phyloP scores from a whole-genome alignment of 352 stramenopile species.

The Thraustochytrium striatum region DNA sequence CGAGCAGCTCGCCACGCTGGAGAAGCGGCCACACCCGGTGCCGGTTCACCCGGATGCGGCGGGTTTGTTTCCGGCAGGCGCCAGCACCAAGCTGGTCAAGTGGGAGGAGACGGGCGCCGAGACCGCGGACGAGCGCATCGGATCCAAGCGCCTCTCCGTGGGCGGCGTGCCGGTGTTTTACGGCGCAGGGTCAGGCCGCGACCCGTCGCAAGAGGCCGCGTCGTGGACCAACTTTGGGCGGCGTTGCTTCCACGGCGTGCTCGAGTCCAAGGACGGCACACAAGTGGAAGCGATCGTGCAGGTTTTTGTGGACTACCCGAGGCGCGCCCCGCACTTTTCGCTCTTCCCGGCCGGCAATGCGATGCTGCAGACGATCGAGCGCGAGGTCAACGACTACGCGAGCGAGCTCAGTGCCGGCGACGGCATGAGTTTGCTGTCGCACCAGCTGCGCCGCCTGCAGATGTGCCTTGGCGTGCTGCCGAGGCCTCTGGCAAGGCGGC shows the following conservation, averaged over 20 bases:
- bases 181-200: not conserved
- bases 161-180: constrained; percentile 27
- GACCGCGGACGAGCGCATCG: constrained; percentile 21
- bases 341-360: constrained; percentile 10
- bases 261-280: constrained; percentile 1
- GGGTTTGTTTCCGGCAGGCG: constrained; percentile 10
- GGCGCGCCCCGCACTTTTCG: constrained; percentile 46
- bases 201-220: not conserved
- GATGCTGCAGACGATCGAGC: constrained; percentile 14
- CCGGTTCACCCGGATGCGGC: constrained; percentile 23
- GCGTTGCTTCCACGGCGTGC: constrained; percentile 32
- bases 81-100: constrained; percentile 5
- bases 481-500: not conserved
- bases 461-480: constrained; percentile 44
- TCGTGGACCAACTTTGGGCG: constrained; percentile 34
- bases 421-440: constrained; percentile 26
- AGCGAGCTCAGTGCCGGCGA: constrained; percentile 31
- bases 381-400: constrained; percentile 43
- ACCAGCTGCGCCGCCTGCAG: constrained; percentile 41
- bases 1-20: constrained; percentile 31
- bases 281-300: constrained; percentile 26
- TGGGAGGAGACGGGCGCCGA: constrained; percentile 26
- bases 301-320: constrained; percentile 47
- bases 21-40: constrained; percentile 34
- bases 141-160: not conserved